Percentiles rank a stretch among this genome's conserved stretches.
These are phyloP conservation scores for Aphanomyces invadans DNA, from an alignment of 352 stramenopile genomes.

Conservation along the genomic window DNA sequence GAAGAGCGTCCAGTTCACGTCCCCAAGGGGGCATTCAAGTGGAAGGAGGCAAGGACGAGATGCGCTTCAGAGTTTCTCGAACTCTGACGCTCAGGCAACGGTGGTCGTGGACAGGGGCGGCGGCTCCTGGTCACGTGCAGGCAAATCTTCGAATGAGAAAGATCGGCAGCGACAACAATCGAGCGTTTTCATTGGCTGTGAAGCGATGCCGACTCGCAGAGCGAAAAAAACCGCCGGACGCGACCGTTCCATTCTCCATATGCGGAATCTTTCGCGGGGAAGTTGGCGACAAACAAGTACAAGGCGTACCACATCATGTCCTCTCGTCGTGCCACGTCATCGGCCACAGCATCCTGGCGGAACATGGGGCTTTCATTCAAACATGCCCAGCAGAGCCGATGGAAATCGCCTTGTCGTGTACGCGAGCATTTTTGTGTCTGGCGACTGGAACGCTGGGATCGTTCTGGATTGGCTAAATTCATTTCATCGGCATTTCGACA, in stretches of 20 bases:
- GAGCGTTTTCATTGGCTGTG: not conserved
- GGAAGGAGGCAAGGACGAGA: not conserved
- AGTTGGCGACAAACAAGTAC: not conserved
- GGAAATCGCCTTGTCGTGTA: too few species aligned
- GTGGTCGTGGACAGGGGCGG: not conserved
- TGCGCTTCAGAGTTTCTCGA: not conserved
- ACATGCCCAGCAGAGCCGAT: too few species aligned
- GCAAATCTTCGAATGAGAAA: not conserved
- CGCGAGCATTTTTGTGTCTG: too few species aligned
- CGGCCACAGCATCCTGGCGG: too few species aligned
- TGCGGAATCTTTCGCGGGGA: not conserved
- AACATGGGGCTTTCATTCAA: too few species aligned
- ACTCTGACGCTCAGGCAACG: slow-evolving; percentile 6
- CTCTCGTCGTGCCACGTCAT: not conserved
- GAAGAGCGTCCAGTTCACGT: slow-evolving; percentile 22
- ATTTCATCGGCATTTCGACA: not conserved
- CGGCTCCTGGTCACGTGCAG: not conserved
- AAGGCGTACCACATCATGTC: too few species aligned
- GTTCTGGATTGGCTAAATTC: too few species aligned
- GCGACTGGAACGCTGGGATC: too few species aligned
- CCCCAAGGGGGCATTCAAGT: slow-evolving; percentile 21
- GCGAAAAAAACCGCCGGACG: not conserved
- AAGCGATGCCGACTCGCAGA: not conserved
- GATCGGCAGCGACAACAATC: not conserved
- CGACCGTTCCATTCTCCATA: not conserved